These are phyloP conservation scores for Petrea volubilis DNA, from an alignment of 257 asterid genomes.

Conservation along the genomic window DNA sequence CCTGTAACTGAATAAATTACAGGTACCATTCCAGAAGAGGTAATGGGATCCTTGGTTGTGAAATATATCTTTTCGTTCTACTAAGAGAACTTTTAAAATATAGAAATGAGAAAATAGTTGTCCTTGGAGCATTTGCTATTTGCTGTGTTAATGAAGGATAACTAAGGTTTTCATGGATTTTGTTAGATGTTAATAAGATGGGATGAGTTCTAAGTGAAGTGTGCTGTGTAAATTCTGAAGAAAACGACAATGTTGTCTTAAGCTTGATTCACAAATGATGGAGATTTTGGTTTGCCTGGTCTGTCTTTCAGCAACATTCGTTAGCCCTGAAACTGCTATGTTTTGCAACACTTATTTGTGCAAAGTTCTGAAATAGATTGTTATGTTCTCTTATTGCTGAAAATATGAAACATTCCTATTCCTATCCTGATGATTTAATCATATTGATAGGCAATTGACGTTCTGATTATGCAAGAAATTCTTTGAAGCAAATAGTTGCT, in stretches of 20 bases:
- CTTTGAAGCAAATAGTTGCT: background rate
- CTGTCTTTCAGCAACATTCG: no score
- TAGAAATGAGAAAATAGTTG: background rate
- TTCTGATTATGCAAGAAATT: background rate
- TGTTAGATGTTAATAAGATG: background rate
- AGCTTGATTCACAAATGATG: background rate
- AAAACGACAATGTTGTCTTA: background rate
- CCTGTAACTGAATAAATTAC: background rate
- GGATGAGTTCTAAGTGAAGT: background rate
- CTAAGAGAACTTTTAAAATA: background rate
- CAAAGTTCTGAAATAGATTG: background rate
- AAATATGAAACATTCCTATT: background rate
- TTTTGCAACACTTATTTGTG: background rate
- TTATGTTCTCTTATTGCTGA: background rate
- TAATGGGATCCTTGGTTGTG: background rate
- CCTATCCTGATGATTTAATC: slow-evolving; percentile 17
- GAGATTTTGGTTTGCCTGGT: no score
- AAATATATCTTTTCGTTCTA: background rate
- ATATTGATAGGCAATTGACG: slow-evolving; percentile 8
- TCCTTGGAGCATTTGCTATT: background rate
- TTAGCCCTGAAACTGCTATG: no score
- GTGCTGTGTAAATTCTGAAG: background rate
- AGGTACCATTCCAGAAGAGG: background rate
- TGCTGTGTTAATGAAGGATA: background rate
- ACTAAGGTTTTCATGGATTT: background rate